Evolutionary conservation across 2,329 filamentous ascomycete species (phyloP).

Genomic region (Talaromyces sp.): DNA sequence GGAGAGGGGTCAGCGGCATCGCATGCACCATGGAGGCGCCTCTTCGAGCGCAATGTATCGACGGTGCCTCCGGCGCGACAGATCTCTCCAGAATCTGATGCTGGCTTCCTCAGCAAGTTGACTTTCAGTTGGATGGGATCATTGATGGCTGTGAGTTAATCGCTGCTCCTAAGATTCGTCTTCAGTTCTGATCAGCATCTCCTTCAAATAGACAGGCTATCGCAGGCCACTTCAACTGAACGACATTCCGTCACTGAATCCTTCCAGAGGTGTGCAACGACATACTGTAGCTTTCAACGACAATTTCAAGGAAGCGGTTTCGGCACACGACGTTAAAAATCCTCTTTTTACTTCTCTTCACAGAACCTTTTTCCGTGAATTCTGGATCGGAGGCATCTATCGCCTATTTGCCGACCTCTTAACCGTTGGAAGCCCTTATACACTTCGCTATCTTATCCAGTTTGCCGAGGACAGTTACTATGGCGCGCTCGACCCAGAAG

Average conservation of each 20-base stretch:
- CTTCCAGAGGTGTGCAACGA: not conserved
- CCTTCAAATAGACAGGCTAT: constrained; percentile 1
- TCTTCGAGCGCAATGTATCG: not conserved
- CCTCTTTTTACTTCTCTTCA: constrained; percentile 3
- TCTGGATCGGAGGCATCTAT: constrained; percentile 3
- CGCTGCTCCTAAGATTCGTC: not conserved
- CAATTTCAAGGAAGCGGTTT: not conserved
- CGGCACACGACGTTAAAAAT: not conserved
- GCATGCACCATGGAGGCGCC: not conserved
- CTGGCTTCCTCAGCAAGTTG: not conserved
- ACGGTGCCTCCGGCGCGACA: not conserved
- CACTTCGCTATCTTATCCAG: constrained; percentile 4
- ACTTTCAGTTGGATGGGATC: constrained; percentile 4
- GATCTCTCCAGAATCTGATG: constrained; percentile 1
- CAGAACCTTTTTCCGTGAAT: constrained; percentile 5
- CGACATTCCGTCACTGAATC: constrained; percentile 2
- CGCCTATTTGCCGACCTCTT: not conserved
- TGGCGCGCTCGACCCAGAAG: not conserved
- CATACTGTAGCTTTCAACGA: not conserved
- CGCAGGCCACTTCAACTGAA: constrained; percentile 4
- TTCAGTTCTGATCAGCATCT: not conserved
- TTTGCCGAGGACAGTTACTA: not conserved
- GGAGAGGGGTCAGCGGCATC: not conserved
- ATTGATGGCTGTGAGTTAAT: constrained; percentile 5
- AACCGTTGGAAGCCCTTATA: not conserved